Percentiles rank a stretch among this genome's conserved stretches.
phyloP scores from a whole-genome alignment of 2,329 filamentous ascomycete species.

The Monosporascus sp. region DNA sequence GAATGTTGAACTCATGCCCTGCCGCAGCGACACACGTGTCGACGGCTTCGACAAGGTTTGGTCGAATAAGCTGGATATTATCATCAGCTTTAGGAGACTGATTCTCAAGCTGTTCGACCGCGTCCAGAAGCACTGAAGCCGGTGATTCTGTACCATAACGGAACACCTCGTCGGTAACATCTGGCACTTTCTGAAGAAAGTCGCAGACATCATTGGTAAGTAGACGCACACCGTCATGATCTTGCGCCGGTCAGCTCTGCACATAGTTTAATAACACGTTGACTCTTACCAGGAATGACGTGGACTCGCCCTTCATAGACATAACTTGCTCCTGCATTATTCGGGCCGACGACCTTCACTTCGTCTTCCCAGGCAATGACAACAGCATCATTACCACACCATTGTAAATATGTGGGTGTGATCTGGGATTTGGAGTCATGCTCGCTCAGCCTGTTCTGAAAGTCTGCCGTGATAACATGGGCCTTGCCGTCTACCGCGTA shows the following conservation, averaged over 20 bases:
- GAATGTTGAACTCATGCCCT: constrained; percentile 80
- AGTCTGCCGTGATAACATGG: constrained; percentile 92
- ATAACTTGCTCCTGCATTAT: constrained; percentile 68
- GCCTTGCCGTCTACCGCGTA: constrained; percentile 81
- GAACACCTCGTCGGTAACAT: constrained; percentile 83
- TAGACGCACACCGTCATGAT: constrained; percentile 79
- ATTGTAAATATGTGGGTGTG: constrained; percentile 80
- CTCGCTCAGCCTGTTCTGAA: constrained; percentile 86
- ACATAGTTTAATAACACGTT: background rate
- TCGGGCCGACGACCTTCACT: constrained; percentile 85
- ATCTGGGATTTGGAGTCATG: constrained; percentile 85
- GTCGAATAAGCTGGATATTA: constrained; percentile 88
- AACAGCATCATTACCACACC: constrained; percentile 93
- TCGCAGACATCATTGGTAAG: constrained; percentile 94
- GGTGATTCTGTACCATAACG: constrained; percentile 81
- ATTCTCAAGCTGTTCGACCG: constrained; percentile 82
- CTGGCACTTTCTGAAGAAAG: constrained; percentile 89
- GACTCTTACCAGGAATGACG: constrained; percentile 66
- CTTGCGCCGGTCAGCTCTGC: constrained; percentile 27
- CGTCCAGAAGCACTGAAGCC: constrained; percentile 88
- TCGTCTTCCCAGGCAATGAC: constrained; percentile 97
- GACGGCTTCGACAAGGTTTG: constrained; percentile 84
- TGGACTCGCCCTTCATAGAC: constrained; percentile 92
- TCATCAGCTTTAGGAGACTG: constrained; percentile 97
- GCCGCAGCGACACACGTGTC: constrained; percentile 91